These are phyloP conservation scores for Russula compacta DNA, from an alignment of 768 basidiomycete species.

Conservation along the genomic window DNA sequence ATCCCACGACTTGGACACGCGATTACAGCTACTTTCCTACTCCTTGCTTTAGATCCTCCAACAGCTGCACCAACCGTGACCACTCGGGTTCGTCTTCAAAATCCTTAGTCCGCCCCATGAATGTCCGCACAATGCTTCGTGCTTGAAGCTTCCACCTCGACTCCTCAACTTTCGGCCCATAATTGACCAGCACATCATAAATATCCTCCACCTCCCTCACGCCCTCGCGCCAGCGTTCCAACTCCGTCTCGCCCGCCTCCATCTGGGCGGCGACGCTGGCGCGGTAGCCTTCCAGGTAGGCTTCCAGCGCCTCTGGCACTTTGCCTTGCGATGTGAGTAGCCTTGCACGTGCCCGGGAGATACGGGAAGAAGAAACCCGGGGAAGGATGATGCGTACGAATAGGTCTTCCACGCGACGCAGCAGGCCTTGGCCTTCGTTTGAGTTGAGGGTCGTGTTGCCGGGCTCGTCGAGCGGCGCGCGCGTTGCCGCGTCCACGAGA, in stretches of 20 bases:
- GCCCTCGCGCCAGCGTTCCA: slow-evolving; percentile 63
- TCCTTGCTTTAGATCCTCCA: slow-evolving; percentile 51
- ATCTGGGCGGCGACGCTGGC: slow-evolving; percentile 50
- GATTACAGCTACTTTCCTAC: not conserved
- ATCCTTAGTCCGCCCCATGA: slow-evolving; percentile 75
- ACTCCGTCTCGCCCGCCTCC: slow-evolving; percentile 60
- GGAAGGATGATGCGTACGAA: slow-evolving; percentile 77
- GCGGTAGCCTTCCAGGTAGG: slow-evolving; percentile 81
- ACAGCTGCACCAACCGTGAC: slow-evolving; percentile 51
- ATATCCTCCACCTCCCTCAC: slow-evolving; percentile 74
- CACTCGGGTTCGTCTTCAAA: slow-evolving; percentile 91
- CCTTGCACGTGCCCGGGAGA: slow-evolving; percentile 81
- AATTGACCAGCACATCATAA: slow-evolving; percentile 73
- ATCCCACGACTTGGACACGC: too few species aligned
- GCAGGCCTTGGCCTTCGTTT: slow-evolving; percentile 61
- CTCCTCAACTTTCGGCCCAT: slow-evolving; percentile 34
- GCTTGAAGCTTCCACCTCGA: slow-evolving; percentile 81
- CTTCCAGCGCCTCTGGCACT: slow-evolving; percentile 73
- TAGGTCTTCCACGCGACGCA: slow-evolving; percentile 57
- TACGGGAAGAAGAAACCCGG: slow-evolving; percentile 63
- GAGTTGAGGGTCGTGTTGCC: slow-evolving; percentile 32
- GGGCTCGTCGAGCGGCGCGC: slow-evolving; percentile 35
- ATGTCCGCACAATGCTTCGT: slow-evolving; percentile 78
- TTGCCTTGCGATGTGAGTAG: slow-evolving; percentile 61
- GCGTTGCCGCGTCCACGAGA: slow-evolving; percentile 79